A percentile compares a stretch with the other conserved stretches of the same genome.
phyloP scores from a whole-genome alignment of 345 rosid species.

The Cochlearia excelsa region DNA sequence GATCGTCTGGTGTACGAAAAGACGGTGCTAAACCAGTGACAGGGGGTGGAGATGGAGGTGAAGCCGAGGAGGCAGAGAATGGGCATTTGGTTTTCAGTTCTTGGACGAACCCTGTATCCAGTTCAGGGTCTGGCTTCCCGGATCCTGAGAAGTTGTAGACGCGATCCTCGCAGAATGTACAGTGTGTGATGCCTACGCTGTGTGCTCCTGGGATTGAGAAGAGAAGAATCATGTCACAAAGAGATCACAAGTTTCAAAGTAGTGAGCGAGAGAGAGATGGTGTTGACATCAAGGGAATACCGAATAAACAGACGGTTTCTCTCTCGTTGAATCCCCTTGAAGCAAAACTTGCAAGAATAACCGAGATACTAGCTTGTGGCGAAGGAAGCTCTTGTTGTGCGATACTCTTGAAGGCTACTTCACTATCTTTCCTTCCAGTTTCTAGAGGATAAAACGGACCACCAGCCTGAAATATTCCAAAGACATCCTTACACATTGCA shows the following conservation, averaged over 20 bases:
- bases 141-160: constrained; percentile 52
- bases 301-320: constrained; percentile 69
- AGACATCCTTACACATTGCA: constrained; percentile 3
- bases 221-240: not conserved
- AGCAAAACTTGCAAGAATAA: constrained; percentile 47
- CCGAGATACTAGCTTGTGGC: constrained; percentile 50
- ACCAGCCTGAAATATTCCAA: constrained; percentile 46
- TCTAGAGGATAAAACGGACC: constrained; percentile 71
- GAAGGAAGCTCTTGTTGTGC: constrained; percentile 60
- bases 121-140: constrained; percentile 48
- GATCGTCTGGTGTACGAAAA: not conserved
- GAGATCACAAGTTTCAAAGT: not conserved
- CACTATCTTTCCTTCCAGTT: constrained; percentile 67
- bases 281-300: constrained; percentile 22
- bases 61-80: constrained; percentile 19
- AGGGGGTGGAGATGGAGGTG: constrained; percentile 30
- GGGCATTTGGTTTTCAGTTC: constrained; percentile 49
- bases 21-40: no score
- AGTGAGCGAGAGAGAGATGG: not conserved
- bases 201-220: constrained; percentile 45
- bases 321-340: constrained; percentile 62
- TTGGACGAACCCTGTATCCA: constrained; percentile 45
- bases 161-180: constrained; percentile 48
- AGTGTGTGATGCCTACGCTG: constrained; percentile 51
- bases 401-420: constrained; percentile 34